Evolutionary conservation across 768 basidiomycete genomes (phyloP), one percentile per base, ranked within the genome.

Genomic region (Pulveroboletus sp.): DNA sequence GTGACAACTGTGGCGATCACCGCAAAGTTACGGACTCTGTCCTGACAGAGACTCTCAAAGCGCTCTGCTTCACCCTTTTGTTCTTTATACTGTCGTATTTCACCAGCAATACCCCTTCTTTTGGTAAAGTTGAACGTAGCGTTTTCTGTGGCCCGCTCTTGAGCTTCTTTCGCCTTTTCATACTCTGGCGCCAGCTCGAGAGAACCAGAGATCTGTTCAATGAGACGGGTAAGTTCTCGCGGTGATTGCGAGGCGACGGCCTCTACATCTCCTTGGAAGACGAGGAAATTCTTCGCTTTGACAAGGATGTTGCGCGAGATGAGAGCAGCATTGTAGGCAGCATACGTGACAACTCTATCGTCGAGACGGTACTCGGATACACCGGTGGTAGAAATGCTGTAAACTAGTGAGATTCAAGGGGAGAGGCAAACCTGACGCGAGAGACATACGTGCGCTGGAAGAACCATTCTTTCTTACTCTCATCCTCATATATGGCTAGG

Each of bases 231-330:
- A 18, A 98, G 81, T 58, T 95, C 93, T 51, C 84, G 84, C 14
- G 96, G 82, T 1, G 89, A 93, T 59, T 99, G 96, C 3, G 90
- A 89, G 1, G 96, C 96, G 31, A 99, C 91, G 2, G 93, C 91
- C 70, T 99, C 96, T 30, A 99, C 96, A 64, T 98, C 96, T 45
- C 96, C 96, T 64, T 99, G 96, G 73, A 99, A 98, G 10, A 98
- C 96, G 46, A 98, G 84, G 62, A 98, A 99, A 73, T 98, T 98
- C 74, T 97, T 97, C 11, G 96, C 96, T 71, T 96, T 97, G 62
- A 98, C 93, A 41, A 98, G 88, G 62, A 99, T 91, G 62, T 97
- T 96, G 60, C 96, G 93, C 7, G 78, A 73, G 49, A 88, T 77
- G 24, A 99, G 84, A 11, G 90, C 88, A 6, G 84, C 76, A 53